Percentiles rank a stretch among this genome's conserved stretches.
phyloP scores from a whole-genome alignment of 108 stramenopile genomes.

The Cyclostephanos invisitatus region DNA sequence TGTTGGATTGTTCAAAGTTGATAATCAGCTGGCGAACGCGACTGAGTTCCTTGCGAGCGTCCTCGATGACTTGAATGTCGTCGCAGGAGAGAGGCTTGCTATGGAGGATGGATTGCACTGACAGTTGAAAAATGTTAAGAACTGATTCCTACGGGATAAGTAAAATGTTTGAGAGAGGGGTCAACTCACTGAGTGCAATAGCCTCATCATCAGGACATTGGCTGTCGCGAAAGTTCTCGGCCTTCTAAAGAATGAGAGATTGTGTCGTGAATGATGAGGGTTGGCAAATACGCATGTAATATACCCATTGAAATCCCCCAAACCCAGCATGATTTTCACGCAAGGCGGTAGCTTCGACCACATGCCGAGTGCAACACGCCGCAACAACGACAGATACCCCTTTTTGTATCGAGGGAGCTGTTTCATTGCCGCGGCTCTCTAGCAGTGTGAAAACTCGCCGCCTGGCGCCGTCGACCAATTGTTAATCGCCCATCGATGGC shows the following conservation, averaged over 20 bases:
- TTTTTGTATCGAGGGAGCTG: too few relatives aligned
- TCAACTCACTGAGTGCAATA: conserved; percentile 7
- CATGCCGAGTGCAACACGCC: too few relatives aligned
- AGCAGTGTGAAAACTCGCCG: not conserved
- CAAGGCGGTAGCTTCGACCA: too few relatives aligned
- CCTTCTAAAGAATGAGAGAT: not conserved
- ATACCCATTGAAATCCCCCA: too few relatives aligned
- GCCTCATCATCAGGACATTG: not conserved
- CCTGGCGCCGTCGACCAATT: too few relatives aligned
- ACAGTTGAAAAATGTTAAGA: not conserved
- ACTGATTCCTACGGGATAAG: not conserved
- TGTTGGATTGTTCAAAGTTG: conserved; percentile 21
- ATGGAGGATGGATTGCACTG: conserved; percentile 39
- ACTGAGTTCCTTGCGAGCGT: conserved; percentile 27
- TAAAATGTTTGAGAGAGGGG: not conserved
- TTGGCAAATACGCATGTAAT: not conserved
- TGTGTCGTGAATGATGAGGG: not conserved
- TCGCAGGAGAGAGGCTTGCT: conserved; percentile 28
- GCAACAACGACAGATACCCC: too few relatives aligned
- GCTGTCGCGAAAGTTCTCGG: not conserved
- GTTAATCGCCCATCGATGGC: too few relatives aligned
- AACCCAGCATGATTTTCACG: too few relatives aligned
- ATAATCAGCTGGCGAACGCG: conserved; percentile 43
- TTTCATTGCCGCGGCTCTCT: too few relatives aligned
- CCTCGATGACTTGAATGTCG: conserved; percentile 28